Evolutionary conservation across 2,329 filamentous ascomycete species (phyloP), one percentile per base, ranked within the genome.

Genomic region (Fusarium napiforme): DNA sequence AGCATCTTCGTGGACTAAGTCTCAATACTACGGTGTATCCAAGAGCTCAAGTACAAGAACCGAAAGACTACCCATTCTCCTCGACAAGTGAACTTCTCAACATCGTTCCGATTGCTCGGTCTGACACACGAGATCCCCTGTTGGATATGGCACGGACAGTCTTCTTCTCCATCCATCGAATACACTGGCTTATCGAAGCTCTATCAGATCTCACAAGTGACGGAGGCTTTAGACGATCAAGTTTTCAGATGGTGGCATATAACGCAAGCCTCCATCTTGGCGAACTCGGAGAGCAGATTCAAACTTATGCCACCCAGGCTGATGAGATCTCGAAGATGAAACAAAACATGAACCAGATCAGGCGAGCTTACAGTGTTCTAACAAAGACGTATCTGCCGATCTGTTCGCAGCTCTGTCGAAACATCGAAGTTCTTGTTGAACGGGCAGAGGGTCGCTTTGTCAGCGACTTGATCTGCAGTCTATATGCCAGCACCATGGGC

Each of bases 21-120:
- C 40, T 42, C n/a, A 42, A 42, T 23, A 42, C 40, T n/a, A 15
- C 40, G 5, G 7, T 42, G 9, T 16, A 42, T 7, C 40, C n/a
- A 10, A n/a, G 14, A 16, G 40, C 6, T 9, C 40, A 16, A 16
- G 16, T 9, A 42, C n/a, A 42, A 23, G 40, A 42, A 15, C 40
- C n/a, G 9, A 42, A 42, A 42, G n/a, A 11, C 21, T 10, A 1
- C 5, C 0, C 21, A 4, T 2, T 7, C 6, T 15, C 9, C 15
- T 7, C 21, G n/a, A 42, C 14, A 16, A n/a, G n/a, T 4, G 40
- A 42, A 42, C 21, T 42, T 16, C n/a, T 42, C 40, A 23, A 42
- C 3, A 23, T 23, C 9, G n/a, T 42, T 42, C 40, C n/a, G 5
- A 23, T 42, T 23, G 16, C 40, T 10, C 40, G 40, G 1, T 10